Conservation (phyloP, 73 alveolate genomes). For the Symbiodinium natans region DNA sequence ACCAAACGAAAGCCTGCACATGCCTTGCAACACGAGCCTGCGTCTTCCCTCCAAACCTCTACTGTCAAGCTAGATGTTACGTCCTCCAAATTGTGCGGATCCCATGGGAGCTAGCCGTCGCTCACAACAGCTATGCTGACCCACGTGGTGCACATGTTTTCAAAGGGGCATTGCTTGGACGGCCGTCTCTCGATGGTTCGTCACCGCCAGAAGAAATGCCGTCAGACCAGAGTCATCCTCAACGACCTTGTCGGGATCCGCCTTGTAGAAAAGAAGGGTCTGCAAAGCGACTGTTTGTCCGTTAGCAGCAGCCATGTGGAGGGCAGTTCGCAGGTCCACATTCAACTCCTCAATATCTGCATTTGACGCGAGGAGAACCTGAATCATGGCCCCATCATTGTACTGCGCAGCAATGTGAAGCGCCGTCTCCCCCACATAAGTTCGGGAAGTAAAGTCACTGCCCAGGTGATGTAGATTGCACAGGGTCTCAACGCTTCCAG, state of each 20-base stretch:
- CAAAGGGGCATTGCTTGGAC: constrained; percentile 44
- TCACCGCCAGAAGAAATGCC: constrained; percentile 60
- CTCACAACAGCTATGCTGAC: too few species aligned
- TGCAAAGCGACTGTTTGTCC: constrained; percentile 80
- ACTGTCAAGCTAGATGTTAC: too few species aligned
- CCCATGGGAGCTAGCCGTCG: too few species aligned
- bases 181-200: constrained; percentile 24
- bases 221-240: constrained; percentile 51
- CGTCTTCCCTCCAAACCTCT: too few species aligned
- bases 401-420: constrained; percentile 91
- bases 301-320: constrained; percentile 73
- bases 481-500: constrained; percentile 67
- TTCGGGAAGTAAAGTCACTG: constrained; percentile 10
- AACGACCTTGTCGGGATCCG: constrained; percentile 51
- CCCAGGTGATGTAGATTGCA: constrained; percentile 10
- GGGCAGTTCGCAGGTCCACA: constrained; percentile 58
- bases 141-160: not conserved
- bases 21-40: too few species aligned
- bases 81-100: too few species aligned
- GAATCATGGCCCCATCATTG: constrained; percentile 80
- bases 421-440: constrained; percentile 84
- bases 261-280: constrained; percentile 70
- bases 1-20: too few species aligned
- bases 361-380: constrained; percentile 45
- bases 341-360: constrained; percentile 71